Evolutionary conservation across 768 basidiomycete species (phyloP), one percentile per base, ranked within the genome.

Genomic region (Crucibulum laeve): DNA sequence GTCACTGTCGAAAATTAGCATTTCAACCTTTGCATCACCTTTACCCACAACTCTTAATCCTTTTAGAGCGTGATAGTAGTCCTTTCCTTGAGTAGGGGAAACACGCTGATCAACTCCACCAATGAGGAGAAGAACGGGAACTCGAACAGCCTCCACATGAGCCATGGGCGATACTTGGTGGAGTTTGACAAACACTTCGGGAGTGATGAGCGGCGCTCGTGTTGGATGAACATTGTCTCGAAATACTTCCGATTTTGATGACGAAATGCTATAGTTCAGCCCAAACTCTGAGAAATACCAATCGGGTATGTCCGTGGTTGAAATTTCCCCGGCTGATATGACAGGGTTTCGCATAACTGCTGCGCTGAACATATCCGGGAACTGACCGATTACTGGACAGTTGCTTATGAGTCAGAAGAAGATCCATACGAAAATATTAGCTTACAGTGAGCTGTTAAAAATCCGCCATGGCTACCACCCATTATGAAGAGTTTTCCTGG

Each of bases 391-490:
- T 8, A 88, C 83, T 85, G 30, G 6, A 24, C 13, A 38, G 18
- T 39, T 5, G 33, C 14, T 18, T 1, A 13, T 23, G 32, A 43
- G n/a, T 21, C 15, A 21, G 11, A n/a, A 30, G 21, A 38, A 26
- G 14, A 14, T 13, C 5, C 23, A 47, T 15, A 17, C n/a, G 28
- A 42, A 25, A 5, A 42, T 37, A 4, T 10, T 18, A 17, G 65
- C 80, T 49, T 52, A 83, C 80, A 61, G 52, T 84, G 82, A 0
- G 70, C 74, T 1, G 72, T 49, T 11, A 85, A 63, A 55, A 82
- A 87, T 1, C 85, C 85, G 0, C 84, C 84, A 46, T 89, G 87
- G 36, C 79, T 82, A 30, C 85, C 86, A 4, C 86, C 85, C 40
- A 64, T 64, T 1, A 85, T 55, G 23, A 84, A 67, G 40, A 79